These are phyloP conservation scores for Populus simonii DNA, from an alignment of 345 rosid genomes.

Conservation along the genomic window DNA sequence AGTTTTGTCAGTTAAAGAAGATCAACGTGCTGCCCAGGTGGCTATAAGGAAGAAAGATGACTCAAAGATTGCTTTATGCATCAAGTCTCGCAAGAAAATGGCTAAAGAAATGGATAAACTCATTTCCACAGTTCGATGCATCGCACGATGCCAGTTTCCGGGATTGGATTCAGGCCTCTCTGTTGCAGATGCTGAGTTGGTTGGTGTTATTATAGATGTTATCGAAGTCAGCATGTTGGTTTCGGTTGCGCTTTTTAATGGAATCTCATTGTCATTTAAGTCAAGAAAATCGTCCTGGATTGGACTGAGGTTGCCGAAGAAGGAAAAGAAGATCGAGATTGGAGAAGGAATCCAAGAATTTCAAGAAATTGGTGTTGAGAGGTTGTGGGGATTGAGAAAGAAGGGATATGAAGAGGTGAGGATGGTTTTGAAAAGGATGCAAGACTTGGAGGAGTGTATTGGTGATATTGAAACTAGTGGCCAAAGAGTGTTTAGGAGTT, in stretches of 20 bases:
- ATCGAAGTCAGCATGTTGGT: slow-evolving; percentile 40
- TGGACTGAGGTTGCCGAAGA: slow-evolving; percentile 21
- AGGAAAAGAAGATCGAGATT: slow-evolving; percentile 15
- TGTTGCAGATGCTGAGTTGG: slow-evolving; percentile 32
- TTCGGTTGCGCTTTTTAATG: slow-evolving; percentile 38
- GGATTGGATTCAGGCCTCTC: slow-evolving; percentile 3
- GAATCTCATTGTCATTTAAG: slow-evolving; percentile 31
- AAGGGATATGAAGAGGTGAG: slow-evolving; percentile 48
- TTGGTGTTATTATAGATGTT: slow-evolving; percentile 27
- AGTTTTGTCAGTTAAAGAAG: slow-evolving; percentile 41
- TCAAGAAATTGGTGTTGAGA: slow-evolving; percentile 25
- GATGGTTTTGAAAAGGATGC: slow-evolving; percentile 39
- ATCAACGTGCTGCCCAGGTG: slow-evolving; percentile 43
- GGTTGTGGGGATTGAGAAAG: slow-evolving; percentile 42
- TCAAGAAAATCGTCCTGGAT: slow-evolving; percentile 29
- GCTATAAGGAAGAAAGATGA: slow-evolving; percentile 55
- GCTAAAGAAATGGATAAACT: slow-evolving; percentile 45
- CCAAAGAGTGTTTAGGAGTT: slow-evolving; percentile 49
- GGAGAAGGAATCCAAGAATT: slow-evolving; percentile 47
- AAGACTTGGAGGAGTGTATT: slow-evolving; percentile 39
- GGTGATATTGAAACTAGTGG: slow-evolving; percentile 32
- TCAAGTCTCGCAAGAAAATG: slow-evolving; percentile 36
- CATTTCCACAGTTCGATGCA: slow-evolving; percentile 18
- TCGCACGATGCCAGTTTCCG: slow-evolving; percentile 14
- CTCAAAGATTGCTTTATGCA: slow-evolving; percentile 26